Base-by-base conservation (phyloP, 2,329 filamentous ascomycete genomes). In the Madurella mycetomatis region DNA sequence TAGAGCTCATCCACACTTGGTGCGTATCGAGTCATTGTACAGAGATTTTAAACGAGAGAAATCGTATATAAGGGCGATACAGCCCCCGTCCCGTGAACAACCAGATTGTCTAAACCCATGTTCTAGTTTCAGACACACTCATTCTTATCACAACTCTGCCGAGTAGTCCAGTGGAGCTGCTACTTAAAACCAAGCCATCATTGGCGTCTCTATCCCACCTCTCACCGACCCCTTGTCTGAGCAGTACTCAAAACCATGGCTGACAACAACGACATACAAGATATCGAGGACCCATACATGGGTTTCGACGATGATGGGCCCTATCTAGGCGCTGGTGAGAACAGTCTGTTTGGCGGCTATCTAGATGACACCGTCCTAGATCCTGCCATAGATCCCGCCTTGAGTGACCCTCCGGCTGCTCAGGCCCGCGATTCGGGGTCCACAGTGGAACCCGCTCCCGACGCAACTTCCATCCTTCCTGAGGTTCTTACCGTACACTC, bases 81-180 rank as follows among this genome's bases (percentile, higher is more conserved):
- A 7, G 7, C 25, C 13, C 34, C 34, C 19, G 39, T 8, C 18
- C 40, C 9, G 18, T 34, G 49, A 47, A 56, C 49, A 52, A 49
- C 34, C n/a, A 18, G 15, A 43, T 53, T 53, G 54, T 50, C 18
- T 42, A 2, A 4, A 4, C 11, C 9, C 11, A 15, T 25, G 31
- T 46, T 13, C 15, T 15, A 12, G 5, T 19, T 41, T 46, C 31
- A 46, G 16, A 4, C 25, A 25, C 31, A 13, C 25, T 40, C 31
- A 16, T 41, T 25, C 32, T 44, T 31, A 34, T 4, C 19, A 31
- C 5, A 4, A n/a, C 41, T 31, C 25, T 31, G 4, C 32, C 31
- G 12, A 50, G 50, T 51, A 51, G 54, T 53, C 47, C 49, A 55
- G 51, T 46, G 13, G 30, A 31, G 40, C 48, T 43, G 30, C 48